phyloP scores from a whole-genome alignment of 2,329 filamentous ascomycete genomes.

The Lomentospora prolificans region DNA sequence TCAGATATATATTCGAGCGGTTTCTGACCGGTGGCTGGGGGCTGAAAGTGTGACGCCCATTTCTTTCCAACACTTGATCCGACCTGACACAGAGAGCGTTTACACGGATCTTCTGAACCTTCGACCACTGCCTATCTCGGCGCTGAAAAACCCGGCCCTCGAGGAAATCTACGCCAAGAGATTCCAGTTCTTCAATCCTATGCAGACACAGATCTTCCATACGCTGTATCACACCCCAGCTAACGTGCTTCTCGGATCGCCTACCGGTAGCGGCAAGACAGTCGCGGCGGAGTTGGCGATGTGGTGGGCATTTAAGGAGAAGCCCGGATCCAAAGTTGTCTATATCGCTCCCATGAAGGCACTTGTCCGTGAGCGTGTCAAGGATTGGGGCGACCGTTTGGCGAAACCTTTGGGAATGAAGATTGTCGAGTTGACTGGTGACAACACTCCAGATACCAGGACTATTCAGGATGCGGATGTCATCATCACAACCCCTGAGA shows the following conservation, averaged over 20 bases:
- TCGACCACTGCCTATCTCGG: slow-evolving; percentile 78
- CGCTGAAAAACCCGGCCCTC: slow-evolving; percentile 74
- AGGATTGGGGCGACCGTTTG: slow-evolving; percentile 83
- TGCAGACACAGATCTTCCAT: slow-evolving; percentile 99
- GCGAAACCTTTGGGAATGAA: slow-evolving; percentile 70
- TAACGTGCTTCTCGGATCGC: slow-evolving; percentile 90
- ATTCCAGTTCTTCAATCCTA: slow-evolving; percentile 96
- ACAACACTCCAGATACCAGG: slow-evolving; percentile 94
- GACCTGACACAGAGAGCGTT: slow-evolving; percentile 92
- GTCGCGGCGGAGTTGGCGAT: slow-evolving; percentile 92
- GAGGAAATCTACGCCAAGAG: slow-evolving; percentile 83
- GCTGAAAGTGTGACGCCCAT: slow-evolving; percentile 92
- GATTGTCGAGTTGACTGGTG: slow-evolving; percentile 87
- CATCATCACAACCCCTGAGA: slow-evolving; percentile 98
- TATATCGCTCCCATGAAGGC: slow-evolving; percentile 99
- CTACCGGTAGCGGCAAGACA: slow-evolving; percentile 95
- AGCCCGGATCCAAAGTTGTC: slow-evolving; percentile 91
- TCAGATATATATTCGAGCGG: slow-evolving; percentile 89
- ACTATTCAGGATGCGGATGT: slow-evolving; percentile 95
- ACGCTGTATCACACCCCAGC: slow-evolving; percentile 85
- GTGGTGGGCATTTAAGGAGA: slow-evolving; percentile 98
- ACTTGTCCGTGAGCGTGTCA: slow-evolving; percentile 87
- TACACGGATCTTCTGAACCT: slow-evolving; percentile 91
- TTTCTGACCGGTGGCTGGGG: slow-evolving; percentile 93
- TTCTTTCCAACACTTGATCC: slow-evolving; percentile 95